A percentile compares a stretch with the other conserved stretches of the same genome.
phyloP scores from a whole-genome alignment of 306 rosid genomes.

The Mucuna pruriens region DNA sequence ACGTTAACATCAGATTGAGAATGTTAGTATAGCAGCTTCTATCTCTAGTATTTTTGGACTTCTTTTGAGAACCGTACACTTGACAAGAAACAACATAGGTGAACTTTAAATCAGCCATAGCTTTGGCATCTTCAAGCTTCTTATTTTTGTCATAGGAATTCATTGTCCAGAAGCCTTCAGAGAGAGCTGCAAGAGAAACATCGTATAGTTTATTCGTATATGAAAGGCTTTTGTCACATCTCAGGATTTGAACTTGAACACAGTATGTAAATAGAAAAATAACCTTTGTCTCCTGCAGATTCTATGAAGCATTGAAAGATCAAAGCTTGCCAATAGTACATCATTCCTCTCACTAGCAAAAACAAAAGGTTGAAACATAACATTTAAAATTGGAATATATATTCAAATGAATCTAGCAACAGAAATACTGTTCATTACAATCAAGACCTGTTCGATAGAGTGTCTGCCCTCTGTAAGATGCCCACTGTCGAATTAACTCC shows the following conservation, averaged over 20 bases:
- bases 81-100: conserved; percentile 98
- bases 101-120: conserved; percentile 90
- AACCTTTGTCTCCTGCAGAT: conserved; percentile 66
- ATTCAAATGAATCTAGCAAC: conserved; percentile 28
- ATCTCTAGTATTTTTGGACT: conserved; percentile 56
- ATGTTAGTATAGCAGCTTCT: conserved; percentile 68
- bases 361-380: conserved; percentile 7
- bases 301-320: conserved; percentile 75
- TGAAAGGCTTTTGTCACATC: not conserved
- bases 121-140: conserved; percentile 66
- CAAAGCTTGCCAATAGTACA: conserved; percentile 85
- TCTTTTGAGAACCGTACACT: conserved; percentile 79
- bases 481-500: conserved; percentile 76
- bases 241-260: conserved; percentile 29
- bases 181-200: conserved; percentile 54
- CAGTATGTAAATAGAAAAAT: conserved; percentile 40
- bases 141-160: conserved; percentile 31
- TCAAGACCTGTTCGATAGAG: conserved; percentile 90
- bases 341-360: conserved; percentile 94
- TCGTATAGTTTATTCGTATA: conserved; percentile 21
- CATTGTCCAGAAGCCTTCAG: conserved; percentile 50
- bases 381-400: conserved; percentile 20
- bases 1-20: conserved; percentile 84
- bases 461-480: conserved; percentile 95
- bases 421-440: conserved; percentile 14